Percentiles rank a stretch among this genome's conserved stretches.
These are phyloP conservation scores for Tetrapisispora phaffii DNA, from an alignment of 805 yeast species.

Conservation along the genomic window DNA sequence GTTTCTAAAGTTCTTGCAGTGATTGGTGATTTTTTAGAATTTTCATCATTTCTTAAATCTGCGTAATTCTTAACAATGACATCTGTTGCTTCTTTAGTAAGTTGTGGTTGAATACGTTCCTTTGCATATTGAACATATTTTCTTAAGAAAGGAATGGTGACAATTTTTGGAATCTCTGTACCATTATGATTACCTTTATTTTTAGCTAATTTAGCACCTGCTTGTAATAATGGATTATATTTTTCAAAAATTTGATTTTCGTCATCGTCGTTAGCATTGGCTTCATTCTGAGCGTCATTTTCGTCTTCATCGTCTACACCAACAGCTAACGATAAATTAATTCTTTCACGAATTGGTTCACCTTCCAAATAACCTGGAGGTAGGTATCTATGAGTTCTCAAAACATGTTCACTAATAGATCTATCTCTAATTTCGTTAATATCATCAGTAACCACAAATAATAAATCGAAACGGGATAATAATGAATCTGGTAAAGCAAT, in stretches of 20 bases:
- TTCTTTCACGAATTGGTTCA: conserved; percentile 78
- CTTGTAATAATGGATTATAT: conserved; percentile 71
- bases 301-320: conserved; percentile 53
- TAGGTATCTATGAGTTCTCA: conserved; percentile 82
- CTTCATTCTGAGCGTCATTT: conserved; percentile 34
- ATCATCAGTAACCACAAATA: conserved; percentile 94
- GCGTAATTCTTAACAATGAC: conserved; percentile 75
- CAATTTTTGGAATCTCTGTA: conserved; percentile 35
- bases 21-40: conserved; percentile 79
- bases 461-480: conserved; percentile 89
- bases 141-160: conserved; percentile 77
- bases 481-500: conserved; percentile 95
- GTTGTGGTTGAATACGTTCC: conserved; percentile 70
- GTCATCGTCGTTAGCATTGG: conserved; percentile 32
- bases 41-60: conserved; percentile 72
- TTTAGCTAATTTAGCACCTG: conserved; percentile 51
- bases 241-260: conserved; percentile 68
- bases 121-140: conserved; percentile 93
- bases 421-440: conserved; percentile 78
- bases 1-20: conserved; percentile 98
- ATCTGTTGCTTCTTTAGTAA: conserved; percentile 68
- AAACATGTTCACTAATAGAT: conserved; percentile 83
- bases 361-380: conserved; percentile 89
- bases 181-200: conserved; percentile 29
- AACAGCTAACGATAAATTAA: conserved; percentile 64